These are phyloP conservation scores for Saraca asoca DNA, from an alignment of 331 rosid genomes.

Conservation along the genomic window DNA sequence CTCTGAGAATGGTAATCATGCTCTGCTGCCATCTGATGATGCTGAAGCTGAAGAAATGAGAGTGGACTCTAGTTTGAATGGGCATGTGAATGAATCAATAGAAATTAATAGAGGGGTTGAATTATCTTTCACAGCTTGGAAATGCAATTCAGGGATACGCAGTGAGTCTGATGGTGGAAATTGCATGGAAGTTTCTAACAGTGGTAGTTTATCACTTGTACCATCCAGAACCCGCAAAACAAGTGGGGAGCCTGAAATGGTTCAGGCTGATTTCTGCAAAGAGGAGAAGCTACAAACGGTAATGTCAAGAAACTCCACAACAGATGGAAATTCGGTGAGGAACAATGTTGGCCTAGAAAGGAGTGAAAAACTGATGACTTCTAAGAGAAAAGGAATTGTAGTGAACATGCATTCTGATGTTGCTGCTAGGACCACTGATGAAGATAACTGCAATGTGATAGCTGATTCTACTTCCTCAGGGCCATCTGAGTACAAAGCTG, in stretches of 20 bases:
- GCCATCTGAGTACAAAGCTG: constrained; percentile 28
- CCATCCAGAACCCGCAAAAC: constrained; percentile 34
- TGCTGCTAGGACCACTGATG: constrained; percentile 38
- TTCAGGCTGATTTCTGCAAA: constrained; percentile 33
- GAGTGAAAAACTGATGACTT: constrained; percentile 39
- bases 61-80: constrained; percentile 35
- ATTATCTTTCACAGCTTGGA: constrained; percentile 14
- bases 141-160: constrained; percentile 15
- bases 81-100: constrained; percentile 28
- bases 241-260: constrained; percentile 34
- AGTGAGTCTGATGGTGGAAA: constrained; percentile 28
- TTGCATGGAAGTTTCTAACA: constrained; percentile 5
- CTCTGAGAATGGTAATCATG: constrained; percentile 20
- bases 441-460: constrained; percentile 39
- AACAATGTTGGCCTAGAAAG: constrained; percentile 34
- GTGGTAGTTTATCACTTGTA: constrained; percentile 6
- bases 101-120: constrained; percentile 36
- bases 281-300: constrained; percentile 32
- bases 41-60: constrained; percentile 28
- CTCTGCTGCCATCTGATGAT: constrained; percentile 26
- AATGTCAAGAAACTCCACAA: constrained; percentile 29
- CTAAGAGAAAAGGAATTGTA: constrained; percentile 50
- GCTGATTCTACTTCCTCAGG: constrained; percentile 36
- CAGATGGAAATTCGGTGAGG: constrained; percentile 26
- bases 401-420: constrained; percentile 43